Percentiles rank a stretch among this genome's conserved stretches.
Conservation (phyloP, 1,284 basidiomycete species). For the Heterobasidion parviporum region DNA sequence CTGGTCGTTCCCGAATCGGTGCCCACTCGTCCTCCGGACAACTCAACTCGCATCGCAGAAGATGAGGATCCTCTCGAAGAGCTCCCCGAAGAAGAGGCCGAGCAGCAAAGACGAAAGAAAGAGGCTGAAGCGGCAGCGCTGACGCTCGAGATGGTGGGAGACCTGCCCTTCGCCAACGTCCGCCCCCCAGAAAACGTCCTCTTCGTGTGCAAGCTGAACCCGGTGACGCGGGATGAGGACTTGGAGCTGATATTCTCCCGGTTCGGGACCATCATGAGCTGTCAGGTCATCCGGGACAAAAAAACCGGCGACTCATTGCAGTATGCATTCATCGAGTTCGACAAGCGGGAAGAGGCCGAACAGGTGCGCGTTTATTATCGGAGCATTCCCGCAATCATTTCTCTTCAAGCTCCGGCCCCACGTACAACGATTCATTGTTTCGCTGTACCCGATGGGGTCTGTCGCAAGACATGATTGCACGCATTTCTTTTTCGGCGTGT, state of each 20-base stretch:
- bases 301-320: conserved; percentile 94
- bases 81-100: conserved; percentile 77
- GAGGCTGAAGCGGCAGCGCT: conserved; percentile 90
- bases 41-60: conserved; percentile 81
- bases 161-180: conserved; percentile 96
- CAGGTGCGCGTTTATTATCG: conserved; percentile 42
- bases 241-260: conserved; percentile 95
- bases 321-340: conserved; percentile 99
- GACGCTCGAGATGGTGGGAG: conserved; percentile 98
- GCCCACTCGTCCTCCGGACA: conserved; percentile 77
- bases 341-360: conserved; percentile 87
- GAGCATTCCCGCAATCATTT: conserved; percentile 6
- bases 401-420: too few relatives aligned
- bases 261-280: conserved; percentile 93
- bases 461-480: neutral
- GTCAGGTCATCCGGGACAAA: conserved; percentile 95
- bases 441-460: too few relatives aligned
- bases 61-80: conserved; percentile 81
- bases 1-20: conserved; percentile 68
- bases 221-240: conserved; percentile 93
- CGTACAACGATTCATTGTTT: too few relatives aligned
- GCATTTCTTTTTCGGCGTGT: too few relatives aligned
- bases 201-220: conserved; percentile 98
- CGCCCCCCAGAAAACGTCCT: conserved; percentile 97
- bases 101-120: conserved; percentile 69